phyloP scores from a whole-genome alignment of 768 basidiomycete species.

The Calvatia gigantea region DNA sequence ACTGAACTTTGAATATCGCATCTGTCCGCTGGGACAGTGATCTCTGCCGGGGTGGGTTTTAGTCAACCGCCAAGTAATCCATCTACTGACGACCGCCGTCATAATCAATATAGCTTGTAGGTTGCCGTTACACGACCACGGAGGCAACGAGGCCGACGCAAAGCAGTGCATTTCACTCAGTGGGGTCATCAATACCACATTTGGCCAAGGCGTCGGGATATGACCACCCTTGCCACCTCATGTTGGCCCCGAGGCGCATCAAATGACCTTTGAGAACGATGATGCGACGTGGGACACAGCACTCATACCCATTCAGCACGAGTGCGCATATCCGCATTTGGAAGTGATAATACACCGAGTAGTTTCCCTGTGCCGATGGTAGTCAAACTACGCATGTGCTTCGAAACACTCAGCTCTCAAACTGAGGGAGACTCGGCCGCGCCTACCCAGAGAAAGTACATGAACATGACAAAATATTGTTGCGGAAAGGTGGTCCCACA shows the following conservation, averaged over 20 bases:
- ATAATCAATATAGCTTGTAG: neutral
- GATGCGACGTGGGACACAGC: neutral
- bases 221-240: neutral
- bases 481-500: no score
- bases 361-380: neutral
- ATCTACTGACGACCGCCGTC: neutral
- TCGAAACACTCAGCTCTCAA: neutral
- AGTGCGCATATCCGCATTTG: neutral
- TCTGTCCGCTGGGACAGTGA: no score
- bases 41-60: neutral
- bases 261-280: constrained; percentile 9
- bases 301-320: neutral
- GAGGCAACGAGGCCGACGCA: neutral
- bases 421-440: neutral
- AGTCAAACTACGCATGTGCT: neutral
- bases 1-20: neutral
- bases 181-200: constrained; percentile 1
- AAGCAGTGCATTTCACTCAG: neutral
- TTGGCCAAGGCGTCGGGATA: constrained; percentile 4
- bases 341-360: constrained; percentile 2
- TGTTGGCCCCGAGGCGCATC: constrained; percentile 11
- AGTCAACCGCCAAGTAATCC: neutral
- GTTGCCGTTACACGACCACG: neutral
- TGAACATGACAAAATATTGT: no score
- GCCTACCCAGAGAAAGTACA: neutral